Base-by-base conservation (phyloP, 768 basidiomycete species). In the Auricularia cornea region DNA sequence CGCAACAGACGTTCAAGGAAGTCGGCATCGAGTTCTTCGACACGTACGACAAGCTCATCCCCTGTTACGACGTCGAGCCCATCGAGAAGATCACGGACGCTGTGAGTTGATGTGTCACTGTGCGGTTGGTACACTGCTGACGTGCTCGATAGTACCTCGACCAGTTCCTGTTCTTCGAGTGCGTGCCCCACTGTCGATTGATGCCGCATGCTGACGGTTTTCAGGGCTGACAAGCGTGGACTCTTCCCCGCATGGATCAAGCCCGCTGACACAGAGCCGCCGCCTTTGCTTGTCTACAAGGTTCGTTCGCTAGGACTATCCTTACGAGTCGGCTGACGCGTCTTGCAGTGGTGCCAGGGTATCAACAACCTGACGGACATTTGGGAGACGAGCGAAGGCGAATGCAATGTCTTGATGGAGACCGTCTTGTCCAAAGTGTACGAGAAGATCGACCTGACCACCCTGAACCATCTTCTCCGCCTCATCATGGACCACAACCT, bases 61-160 rank as follows among this genome's bases (percentile, higher is more conserved):
- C 95, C 29, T 98, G 94, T 72, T 98, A 99, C 73, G 96, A 98
- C 70, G 98, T 99, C 66, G 97, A 99, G 73, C 97, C 97, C 0
- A 94, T 99, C 18, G 97, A 99, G 80, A 99, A 99, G 85, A 98
- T 99, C 67, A 98, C 97, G 30, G 97, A 98, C 75, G 97, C 97
- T 38, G 88, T 90, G 67, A 72, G 88, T 81, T 14, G 4, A 12
- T 4, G 3, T 56, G 60, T 51, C 35, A 41, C 41, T 32, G 59
- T 14, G 60, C 28, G 54, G 60, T 11, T 30, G 14, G 5, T 57
- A 31, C 35, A 32, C 12, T 65, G 31, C 62, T 72, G 61, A 67
- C 67, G 65, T 56, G 31, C 63, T 38, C 29, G 63, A 3, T 66
- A 90, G 83, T 98, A 98, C 73, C 84, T 98, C 41, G 96, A 98